Conservation (phyloP, 2,329 filamentous ascomycete species). For the Podosphaera aphanis region DNA sequence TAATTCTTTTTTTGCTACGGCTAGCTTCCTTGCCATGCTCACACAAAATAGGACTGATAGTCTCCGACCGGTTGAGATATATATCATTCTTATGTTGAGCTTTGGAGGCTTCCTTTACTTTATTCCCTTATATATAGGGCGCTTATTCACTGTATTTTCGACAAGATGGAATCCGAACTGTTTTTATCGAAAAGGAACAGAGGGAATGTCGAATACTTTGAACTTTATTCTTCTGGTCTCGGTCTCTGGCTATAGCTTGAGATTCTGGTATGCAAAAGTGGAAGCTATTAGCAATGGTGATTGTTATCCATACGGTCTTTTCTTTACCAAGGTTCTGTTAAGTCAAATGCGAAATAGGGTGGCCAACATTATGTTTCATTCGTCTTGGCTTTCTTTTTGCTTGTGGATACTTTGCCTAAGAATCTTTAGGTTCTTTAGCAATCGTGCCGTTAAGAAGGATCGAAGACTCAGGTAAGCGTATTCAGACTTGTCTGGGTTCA, state of each 20-base stretch:
- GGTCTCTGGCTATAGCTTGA: slow-evolving; percentile 5
- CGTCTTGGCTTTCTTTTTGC: slow-evolving; percentile 3
- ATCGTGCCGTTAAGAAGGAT: not conserved
- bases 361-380: slow-evolving; percentile 4
- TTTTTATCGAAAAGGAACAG: slow-evolving; percentile 3
- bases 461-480: slow-evolving; percentile 1
- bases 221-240: slow-evolving; percentile 4
- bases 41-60: slow-evolving; percentile 2
- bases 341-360: slow-evolving; percentile 3
- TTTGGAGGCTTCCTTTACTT: slow-evolving; percentile 5
- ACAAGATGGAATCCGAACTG: slow-evolving; percentile 4
- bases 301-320: slow-evolving; percentile 5
- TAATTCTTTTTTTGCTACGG: slow-evolving; percentile 4
- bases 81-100: slow-evolving; percentile 4
- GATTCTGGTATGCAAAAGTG: slow-evolving; percentile 5
- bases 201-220: slow-evolving; percentile 3
- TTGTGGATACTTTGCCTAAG: slow-evolving; percentile 1
- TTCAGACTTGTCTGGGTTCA: not conserved
- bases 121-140: slow-evolving; percentile 5
- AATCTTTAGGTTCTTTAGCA: not conserved
- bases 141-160: slow-evolving; percentile 2
- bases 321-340: slow-evolving; percentile 4
- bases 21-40: slow-evolving; percentile 4
- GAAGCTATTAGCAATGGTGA: not conserved
- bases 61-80: slow-evolving; percentile 4